Evolutionary conservation across 176 grass and related monocot genomes (phyloP).

Genomic region (Bromus sterilis): DNA sequence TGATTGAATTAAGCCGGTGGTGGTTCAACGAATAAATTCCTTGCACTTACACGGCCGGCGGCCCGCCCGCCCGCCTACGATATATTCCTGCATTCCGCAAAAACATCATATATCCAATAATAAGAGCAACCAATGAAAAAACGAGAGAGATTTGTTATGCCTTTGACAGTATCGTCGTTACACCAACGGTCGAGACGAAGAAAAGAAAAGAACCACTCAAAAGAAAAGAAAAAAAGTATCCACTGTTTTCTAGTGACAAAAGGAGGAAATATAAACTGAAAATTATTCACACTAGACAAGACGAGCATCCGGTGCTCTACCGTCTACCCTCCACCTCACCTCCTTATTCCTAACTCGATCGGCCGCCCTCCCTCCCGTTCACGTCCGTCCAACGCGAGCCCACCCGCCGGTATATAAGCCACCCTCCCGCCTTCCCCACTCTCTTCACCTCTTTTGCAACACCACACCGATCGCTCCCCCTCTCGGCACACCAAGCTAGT

Average conservation of each 20-base stretch:
- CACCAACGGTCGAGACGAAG: neutral
- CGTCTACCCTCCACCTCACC: neutral
- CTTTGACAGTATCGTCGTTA: neutral
- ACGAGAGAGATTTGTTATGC: neutral
- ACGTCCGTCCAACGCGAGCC: neutral
- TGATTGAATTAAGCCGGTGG: neutral
- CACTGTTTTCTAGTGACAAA: neutral
- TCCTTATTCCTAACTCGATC: neutral
- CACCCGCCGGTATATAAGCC: neutral
- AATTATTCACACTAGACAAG: neutral
- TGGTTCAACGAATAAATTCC: neutral
- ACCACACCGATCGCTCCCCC: neutral
- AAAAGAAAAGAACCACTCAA: neutral
- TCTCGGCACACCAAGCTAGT: neutral
- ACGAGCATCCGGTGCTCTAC: neutral
- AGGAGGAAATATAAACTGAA: neutral
- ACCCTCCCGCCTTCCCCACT: neutral
- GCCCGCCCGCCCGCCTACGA: neutral
- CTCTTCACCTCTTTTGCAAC: neutral
- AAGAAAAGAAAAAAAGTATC: neutral
- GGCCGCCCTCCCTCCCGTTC: neutral
- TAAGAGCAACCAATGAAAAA: neutral
- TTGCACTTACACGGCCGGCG: neutral
- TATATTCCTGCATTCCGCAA: neutral
- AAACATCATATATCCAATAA: neutral